Evolutionary conservation across 768 basidiomycete genomes (phyloP).

Genomic region (Auricularia auricula-judae): DNA sequence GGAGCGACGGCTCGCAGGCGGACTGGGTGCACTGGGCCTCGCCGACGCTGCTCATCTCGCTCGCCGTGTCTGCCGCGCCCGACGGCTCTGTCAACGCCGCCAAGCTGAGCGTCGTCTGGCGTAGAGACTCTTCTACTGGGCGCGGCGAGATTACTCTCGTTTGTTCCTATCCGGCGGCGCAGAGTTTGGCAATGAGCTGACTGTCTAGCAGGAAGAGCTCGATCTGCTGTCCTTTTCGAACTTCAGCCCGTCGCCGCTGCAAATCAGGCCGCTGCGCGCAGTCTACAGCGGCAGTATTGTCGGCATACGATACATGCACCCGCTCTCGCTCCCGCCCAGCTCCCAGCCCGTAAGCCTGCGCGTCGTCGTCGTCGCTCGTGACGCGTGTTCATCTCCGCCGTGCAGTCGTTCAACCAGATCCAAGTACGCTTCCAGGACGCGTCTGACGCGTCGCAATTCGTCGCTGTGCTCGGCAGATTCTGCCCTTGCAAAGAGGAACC

Average conservation of each 20-base stretch:
- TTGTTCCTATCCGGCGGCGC: background rate
- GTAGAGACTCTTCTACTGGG: background rate
- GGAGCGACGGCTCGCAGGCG: background rate
- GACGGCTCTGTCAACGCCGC: background rate
- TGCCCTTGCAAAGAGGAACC: background rate
- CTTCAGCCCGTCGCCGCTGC: slow-evolving; percentile 26
- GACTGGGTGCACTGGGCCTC: background rate
- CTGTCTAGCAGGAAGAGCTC: slow-evolving; percentile 52
- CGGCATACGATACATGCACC: slow-evolving; percentile 61
- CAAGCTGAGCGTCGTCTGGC: background rate
- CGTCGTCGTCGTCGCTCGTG: background rate
- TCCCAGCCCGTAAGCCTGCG: background rate
- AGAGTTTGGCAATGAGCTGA: background rate
- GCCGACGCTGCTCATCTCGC: background rate
- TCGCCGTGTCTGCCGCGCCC: background rate
- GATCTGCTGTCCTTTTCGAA: slow-evolving; percentile 62
- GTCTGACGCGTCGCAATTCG: background rate
- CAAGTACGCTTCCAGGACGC: background rate
- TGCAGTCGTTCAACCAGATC: background rate
- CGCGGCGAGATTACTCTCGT: background rate
- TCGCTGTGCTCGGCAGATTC: background rate
- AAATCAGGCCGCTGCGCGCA: slow-evolving; percentile 66
- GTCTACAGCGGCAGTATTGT: slow-evolving; percentile 65
- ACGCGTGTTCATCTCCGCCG: background rate
- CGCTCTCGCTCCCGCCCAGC: background rate